Evolutionary conservation across 768 basidiomycete genomes (phyloP).

Genomic region (Amanita exitialis): DNA sequence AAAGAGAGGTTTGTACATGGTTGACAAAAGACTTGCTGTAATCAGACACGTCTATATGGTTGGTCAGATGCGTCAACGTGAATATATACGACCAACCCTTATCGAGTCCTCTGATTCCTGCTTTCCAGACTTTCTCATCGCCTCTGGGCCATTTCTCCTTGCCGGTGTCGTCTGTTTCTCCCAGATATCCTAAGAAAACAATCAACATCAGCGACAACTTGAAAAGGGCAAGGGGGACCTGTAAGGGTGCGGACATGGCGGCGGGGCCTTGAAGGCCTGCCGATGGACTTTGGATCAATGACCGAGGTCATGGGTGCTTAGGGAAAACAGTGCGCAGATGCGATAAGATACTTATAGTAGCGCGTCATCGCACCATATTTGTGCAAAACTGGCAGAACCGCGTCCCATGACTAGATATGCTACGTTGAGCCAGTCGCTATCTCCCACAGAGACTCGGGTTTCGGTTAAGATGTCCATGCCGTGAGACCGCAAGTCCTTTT

Average conservation of each 20-base stretch:
- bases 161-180: constrained; percentile 66
- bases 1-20: constrained; percentile 84
- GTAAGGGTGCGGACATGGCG: constrained; percentile 65
- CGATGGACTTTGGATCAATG: constrained; percentile 56
- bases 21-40: constrained; percentile 72
- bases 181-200: constrained; percentile 51
- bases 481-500: not conserved
- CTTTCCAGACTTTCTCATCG: constrained; percentile 68
- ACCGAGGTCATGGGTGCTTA: constrained; percentile 46
- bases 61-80: not conserved
- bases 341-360: constrained; percentile 4
- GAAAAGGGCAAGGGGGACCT: constrained; percentile 22
- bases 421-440: not conserved
- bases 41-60: constrained; percentile 38
- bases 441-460: not conserved
- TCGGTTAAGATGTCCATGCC: not conserved
- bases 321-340: constrained; percentile 4
- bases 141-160: constrained; percentile 83
- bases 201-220: not conserved
- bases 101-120: constrained; percentile 45
- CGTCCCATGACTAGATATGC: not conserved
- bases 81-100: constrained; percentile 29
- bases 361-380: constrained; percentile 1
- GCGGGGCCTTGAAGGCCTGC: constrained; percentile 46
- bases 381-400: not conserved